Base-by-base conservation (phyloP, 208 protist species). In the Jaenimonas drosophilae region DNA sequence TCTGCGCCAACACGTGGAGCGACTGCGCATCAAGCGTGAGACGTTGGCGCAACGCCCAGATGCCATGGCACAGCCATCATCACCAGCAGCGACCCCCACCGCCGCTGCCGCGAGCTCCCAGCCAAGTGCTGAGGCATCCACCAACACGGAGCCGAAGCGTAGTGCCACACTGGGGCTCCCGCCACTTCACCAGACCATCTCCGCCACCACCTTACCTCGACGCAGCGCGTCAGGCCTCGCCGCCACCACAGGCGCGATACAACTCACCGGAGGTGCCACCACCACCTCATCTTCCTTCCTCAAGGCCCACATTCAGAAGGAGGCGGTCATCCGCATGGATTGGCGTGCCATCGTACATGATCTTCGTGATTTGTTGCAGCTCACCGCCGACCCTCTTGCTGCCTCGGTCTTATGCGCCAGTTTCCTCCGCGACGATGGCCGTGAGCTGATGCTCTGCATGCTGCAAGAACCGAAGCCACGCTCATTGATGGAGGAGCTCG, bases 401-500 rank as follows among this genome's bases (percentile, higher is more conserved):
- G 70, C 78, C 58, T 76, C 64, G 37, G 54, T 74, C 23, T 41
- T 89, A 2, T 89, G 79, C 36, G 62, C 71, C 21, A 80, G 67
- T 51, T 77, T 93, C 33, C 55, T 89, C 28, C 69, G 64, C 46
- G 74, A 91, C 48, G 69, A 82, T 43, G 80, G 78, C 28, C 56
- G 70, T 30, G 79, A 93, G 64, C 57, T 93, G 29, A 52, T 93
- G 54, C 53, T 77, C 40, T 86, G 70, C 70, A 67, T 86, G 38
- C 48, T 93, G 21, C 84, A 89, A 51, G 54, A 77, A 33, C 71
- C 70, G 7, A 66, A 75, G 43, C 59, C 59, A 11, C 47, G 49
- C 7, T 19, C 29, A 27, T 17, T 64, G 29, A 51, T 66, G 23
- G 43, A 49, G 5, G 61, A 48, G 19, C 21, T 5, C n/a, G 24